Base-by-base conservation (phyloP, 1,284 basidiomycete species). In the Naganishia albida region DNA sequence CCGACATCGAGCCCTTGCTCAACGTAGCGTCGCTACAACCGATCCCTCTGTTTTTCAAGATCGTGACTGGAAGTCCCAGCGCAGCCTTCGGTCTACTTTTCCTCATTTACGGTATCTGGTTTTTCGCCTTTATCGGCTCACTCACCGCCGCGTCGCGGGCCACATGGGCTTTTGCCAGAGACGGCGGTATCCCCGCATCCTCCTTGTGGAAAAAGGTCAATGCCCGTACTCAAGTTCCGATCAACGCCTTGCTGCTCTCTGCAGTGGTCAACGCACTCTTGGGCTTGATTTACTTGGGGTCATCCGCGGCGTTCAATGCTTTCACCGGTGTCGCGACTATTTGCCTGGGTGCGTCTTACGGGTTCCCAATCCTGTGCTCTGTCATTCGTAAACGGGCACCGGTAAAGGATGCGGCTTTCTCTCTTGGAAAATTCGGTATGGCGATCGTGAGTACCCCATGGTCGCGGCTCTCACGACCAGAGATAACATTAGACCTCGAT, bases 81-180 rank as follows among this genome's bases (percentile, higher is more conserved):
- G 81, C 80, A 2, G 81, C 78, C 2, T 76, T 82, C 38, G 80
- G 81, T 6, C 67, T 82, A 12, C 72, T 81, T 1, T 80, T 81
- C 68, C 73, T 82, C 43, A 74, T 82, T 66, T 75, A 82, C 48
- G 80, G 80, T 25, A 79, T 82, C 63, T 80, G 79, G 71, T 68
- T 78, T 38, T 82, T 82, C 66, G 80, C 81, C 3, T 73, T 78
- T 6, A 76, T 82, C 51, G 81, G 81, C 2, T 78, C 78, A 8
- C 71, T 82, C 16, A 82, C 81, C 23, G 81, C 80, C 7, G 78
- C 80, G 13, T 78, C 77, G 13, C 74, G 81, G 20, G 78, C 77
- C 66, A 77, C 77, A 7, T 82, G 80, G 80, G 77, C 81, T 1
- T 81, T 82, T 69, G 74, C 79, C 7, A 74, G 81, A 30, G 81